Evolutionary conservation across 1,139 yeast genomes (phyloP), one percentile per base, ranked within the genome.

Genomic region (Pichia kudriavzevii): DNA sequence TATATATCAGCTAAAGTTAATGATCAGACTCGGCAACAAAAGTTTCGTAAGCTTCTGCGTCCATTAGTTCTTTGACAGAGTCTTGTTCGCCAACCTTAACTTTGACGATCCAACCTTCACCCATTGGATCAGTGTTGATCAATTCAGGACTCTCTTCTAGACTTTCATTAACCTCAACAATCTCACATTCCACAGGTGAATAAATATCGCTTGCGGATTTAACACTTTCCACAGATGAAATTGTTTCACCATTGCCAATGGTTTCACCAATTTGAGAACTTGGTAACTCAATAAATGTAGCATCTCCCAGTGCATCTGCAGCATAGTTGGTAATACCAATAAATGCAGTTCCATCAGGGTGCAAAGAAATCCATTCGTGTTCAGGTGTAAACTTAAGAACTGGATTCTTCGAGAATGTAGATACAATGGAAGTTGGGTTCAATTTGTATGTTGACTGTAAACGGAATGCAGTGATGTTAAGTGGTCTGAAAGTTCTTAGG

Each of bases 291-390:
- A 87, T 80, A 59, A 70, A 91, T 13, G 97, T 93, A 36, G 94
- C 94, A 63, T 91, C 99, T 31, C 98, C 98, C 43, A 91, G 72
- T n/a, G 98, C 95, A 53, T 88, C 95, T 28, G 95, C 81, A 22
- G 99, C 99, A 59, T 91, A 88, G 52, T 74, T 76, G 43, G 98
- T 88, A 60, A 91, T 87, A 25, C 99, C 99, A 25, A 91, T 68
- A 50, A 80, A 87, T 2, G 93, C 80, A 23, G 78, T 68, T 41
- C 85, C 84, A 60, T 88, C 95, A 23, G 72, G 71, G 57, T 83
- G 93, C 34, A 78, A 67, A 3, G 95, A 91, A 42, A 93, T 65
- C 96, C 97, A 91, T 65, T 91, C 99, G 66, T 91, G 99, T 55
- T 91, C 96, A 37, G 69, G 65, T 13, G 98, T 84, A 67, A 75